phyloP scores from a whole-genome alignment of 768 basidiomycete genomes.

The Glaciozyma antarctica region DNA sequence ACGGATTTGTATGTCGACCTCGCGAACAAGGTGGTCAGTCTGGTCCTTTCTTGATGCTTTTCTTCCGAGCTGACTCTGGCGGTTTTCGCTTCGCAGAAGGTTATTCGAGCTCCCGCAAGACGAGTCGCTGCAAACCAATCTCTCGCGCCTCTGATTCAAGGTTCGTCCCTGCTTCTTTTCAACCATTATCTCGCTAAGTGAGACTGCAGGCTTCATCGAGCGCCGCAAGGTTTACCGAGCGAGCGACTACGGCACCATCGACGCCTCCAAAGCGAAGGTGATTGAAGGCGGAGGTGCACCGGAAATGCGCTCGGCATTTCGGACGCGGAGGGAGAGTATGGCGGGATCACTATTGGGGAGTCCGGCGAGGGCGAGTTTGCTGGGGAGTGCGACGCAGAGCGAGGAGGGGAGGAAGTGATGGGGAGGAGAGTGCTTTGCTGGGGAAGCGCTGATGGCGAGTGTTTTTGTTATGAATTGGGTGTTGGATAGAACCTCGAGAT shows the following conservation, averaged over 20 bases:
- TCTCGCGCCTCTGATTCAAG: slow-evolving; percentile 32
- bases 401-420: too few species aligned
- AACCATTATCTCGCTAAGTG: too few species aligned
- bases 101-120: too few species aligned
- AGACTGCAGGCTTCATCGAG: slow-evolving; percentile 26
- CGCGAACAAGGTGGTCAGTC: slow-evolving; percentile 33
- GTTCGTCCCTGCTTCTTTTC: slow-evolving; percentile 7
- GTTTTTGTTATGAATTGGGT: too few species aligned
- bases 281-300: slow-evolving; percentile 14
- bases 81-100: too few species aligned
- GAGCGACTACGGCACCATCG: slow-evolving; percentile 5
- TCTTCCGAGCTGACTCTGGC: too few species aligned
- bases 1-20: slow-evolving; percentile 34
- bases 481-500: too few species aligned
- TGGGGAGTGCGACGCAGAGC: too few species aligned
- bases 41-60: too few species aligned
- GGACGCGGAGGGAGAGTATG: neutral
- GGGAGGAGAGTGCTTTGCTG: too few species aligned
- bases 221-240: slow-evolving; percentile 21
- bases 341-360: neutral
- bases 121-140: slow-evolving; percentile 18
- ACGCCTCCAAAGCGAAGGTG: slow-evolving; percentile 20
- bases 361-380: neutral
- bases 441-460: too few species aligned
- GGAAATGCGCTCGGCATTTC: slow-evolving; percentile 4